These are phyloP conservation scores for Botrytis porri DNA, from an alignment of 2,329 filamentous ascomycete species.

Conservation along the genomic window DNA sequence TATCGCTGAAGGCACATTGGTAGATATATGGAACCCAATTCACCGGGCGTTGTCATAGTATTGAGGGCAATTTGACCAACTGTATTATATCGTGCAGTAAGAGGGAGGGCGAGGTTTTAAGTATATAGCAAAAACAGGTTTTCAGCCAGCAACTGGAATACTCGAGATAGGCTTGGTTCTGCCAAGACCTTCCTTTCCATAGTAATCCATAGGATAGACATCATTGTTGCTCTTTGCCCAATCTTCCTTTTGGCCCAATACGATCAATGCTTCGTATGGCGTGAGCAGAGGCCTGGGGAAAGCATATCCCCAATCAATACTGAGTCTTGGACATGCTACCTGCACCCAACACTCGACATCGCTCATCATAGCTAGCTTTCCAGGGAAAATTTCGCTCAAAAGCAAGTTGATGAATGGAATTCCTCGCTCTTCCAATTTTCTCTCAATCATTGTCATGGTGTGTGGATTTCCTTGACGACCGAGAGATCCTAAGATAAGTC, in stretches of 20 bases:
- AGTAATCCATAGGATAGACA: slow-evolving; percentile 97
- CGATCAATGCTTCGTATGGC: slow-evolving; percentile 91
- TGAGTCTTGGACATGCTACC: slow-evolving; percentile 91
- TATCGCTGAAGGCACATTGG: slow-evolving; percentile 55
- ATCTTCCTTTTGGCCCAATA: slow-evolving; percentile 74
- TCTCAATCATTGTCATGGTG: slow-evolving; percentile 83
- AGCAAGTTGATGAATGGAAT: slow-evolving; percentile 83
- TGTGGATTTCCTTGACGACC: slow-evolving; percentile 95
- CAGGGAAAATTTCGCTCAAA: slow-evolving; percentile 93
- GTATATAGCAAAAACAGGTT: neutral
- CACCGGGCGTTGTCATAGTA: slow-evolving; percentile 50
- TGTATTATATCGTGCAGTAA: neutral
- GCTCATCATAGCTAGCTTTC: slow-evolving; percentile 87
- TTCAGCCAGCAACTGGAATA: slow-evolving; percentile 27
- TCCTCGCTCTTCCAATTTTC: slow-evolving; percentile 64
- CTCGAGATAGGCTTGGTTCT: slow-evolving; percentile 55
- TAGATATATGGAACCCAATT: slow-evolving; percentile 59
- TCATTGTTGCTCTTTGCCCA: slow-evolving; percentile 62
- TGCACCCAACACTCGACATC: slow-evolving; percentile 99
- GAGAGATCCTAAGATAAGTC: slow-evolving; percentile 86
- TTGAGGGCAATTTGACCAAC: neutral
- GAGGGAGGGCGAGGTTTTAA: too few relatives aligned
- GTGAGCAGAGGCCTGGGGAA: slow-evolving; percentile 86
- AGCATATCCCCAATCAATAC: slow-evolving; percentile 98
- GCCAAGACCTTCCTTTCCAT: slow-evolving; percentile 85